These are phyloP conservation scores for Saturnispora besseyi DNA, from an alignment of 805 yeast genomes.

Conservation along the genomic window DNA sequence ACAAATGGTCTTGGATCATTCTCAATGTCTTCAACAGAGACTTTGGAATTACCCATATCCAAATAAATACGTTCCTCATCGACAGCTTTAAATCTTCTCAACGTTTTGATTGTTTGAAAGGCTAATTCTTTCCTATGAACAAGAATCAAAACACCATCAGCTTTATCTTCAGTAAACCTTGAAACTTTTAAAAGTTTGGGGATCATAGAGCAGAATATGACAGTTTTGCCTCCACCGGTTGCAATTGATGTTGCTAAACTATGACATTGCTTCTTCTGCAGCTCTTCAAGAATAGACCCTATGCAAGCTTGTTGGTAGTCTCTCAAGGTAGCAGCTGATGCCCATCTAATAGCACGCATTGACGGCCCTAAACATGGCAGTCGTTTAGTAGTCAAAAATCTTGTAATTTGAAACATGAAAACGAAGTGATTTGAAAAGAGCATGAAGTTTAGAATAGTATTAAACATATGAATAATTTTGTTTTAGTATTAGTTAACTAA, in stretches of 20 bases:
- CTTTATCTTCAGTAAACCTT: constrained; percentile 26
- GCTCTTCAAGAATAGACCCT: constrained; percentile 39
- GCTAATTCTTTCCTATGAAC: constrained; percentile 81
- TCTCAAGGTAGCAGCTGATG: constrained; percentile 3
- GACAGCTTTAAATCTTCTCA: constrained; percentile 30
- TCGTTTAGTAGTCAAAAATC: not conserved
- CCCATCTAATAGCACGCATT: not conserved
- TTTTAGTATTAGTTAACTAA: too few relatives aligned
- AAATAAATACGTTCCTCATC: constrained; percentile 23
- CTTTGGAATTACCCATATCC: constrained; percentile 55
- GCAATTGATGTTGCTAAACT: constrained; percentile 80
- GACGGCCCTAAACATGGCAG: not conserved
- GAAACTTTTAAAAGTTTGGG: constrained; percentile 27
- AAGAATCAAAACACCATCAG: constrained; percentile 41
- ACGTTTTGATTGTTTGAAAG: constrained; percentile 51
- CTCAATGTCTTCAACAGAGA: constrained; percentile 25
- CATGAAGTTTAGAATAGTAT: not conserved
- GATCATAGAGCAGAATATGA: constrained; percentile 56
- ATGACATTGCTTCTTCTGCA: constrained; percentile 25
- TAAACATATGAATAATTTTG: too few relatives aligned
- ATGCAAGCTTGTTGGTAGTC: constrained; percentile 68
- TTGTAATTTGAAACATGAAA: not conserved
- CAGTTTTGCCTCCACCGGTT: constrained; percentile 94
- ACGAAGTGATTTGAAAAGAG: not conserved
- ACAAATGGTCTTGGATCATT: constrained; percentile 29